Percentiles rank a stretch among this genome's conserved stretches.
These are phyloP conservation scores for Pichia pseudocactophila DNA, from an alignment of 805 yeast genomes.

Conservation along the genomic window DNA sequence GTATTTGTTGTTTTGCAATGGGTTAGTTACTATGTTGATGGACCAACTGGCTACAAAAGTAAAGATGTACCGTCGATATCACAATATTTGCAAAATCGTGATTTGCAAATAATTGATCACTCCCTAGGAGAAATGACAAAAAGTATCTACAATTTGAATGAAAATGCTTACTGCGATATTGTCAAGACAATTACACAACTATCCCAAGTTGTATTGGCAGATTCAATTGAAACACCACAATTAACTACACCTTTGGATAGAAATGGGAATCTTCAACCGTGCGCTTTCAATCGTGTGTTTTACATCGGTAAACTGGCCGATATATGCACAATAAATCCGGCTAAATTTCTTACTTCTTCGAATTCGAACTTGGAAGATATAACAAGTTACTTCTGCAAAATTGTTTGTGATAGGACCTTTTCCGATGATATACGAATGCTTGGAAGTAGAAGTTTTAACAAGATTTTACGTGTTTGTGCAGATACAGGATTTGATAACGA, in stretches of 20 bases:
- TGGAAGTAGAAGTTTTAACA: slow-evolving; percentile 44
- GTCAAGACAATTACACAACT: slow-evolving; percentile 38
- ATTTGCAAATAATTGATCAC: slow-evolving; percentile 41
- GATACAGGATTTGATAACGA: slow-evolving; percentile 30
- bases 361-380: slow-evolving; percentile 40
- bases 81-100: slow-evolving; percentile 36
- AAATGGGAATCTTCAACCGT: slow-evolving; percentile 23
- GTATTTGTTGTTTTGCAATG: slow-evolving; percentile 63
- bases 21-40: slow-evolving; percentile 64
- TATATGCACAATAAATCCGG: slow-evolving; percentile 42
- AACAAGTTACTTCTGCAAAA: slow-evolving; percentile 35
- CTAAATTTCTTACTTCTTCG: slow-evolving; percentile 38
- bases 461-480: slow-evolving; percentile 36
- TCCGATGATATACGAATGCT: slow-evolving; percentile 38
- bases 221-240: slow-evolving; percentile 4
- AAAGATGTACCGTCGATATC: slow-evolving; percentile 37
- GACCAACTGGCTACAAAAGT: slow-evolving; percentile 37
- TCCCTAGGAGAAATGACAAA: slow-evolving; percentile 56
- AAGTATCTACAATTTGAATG: slow-evolving; percentile 48
- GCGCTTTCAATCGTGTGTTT: slow-evolving; percentile 49
- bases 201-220: slow-evolving; percentile 25
- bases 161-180: slow-evolving; percentile 40
- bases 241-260: slow-evolving; percentile 17
- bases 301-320: slow-evolving; percentile 46
- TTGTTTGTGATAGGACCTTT: slow-evolving; percentile 36